phyloP scores from a whole-genome alignment of 2,329 filamentous ascomycete genomes.

The Aspergillus ochraceus region DNA sequence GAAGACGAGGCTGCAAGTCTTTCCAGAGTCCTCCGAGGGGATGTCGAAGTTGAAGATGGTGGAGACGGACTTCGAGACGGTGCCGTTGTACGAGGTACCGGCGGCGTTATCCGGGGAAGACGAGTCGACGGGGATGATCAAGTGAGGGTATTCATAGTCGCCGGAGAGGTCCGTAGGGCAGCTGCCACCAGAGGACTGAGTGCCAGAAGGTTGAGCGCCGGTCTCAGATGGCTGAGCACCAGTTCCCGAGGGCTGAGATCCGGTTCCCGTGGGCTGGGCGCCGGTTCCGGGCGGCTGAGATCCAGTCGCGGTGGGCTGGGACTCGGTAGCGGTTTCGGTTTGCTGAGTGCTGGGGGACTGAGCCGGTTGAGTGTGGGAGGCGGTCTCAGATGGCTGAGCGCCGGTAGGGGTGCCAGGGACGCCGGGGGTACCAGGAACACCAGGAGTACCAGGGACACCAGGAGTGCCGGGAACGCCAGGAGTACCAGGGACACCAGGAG shows the following conservation, averaged over 20 bases:
- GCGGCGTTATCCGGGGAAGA: slow-evolving; percentile 51
- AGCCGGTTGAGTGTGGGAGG: no score
- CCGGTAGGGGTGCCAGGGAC: background rate
- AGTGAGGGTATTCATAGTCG: slow-evolving; percentile 58
- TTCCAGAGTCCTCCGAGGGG: slow-evolving; percentile 52
- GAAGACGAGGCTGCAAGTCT: slow-evolving; percentile 66
- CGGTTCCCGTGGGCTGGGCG: background rate
- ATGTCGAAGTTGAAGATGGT: slow-evolving; percentile 72
- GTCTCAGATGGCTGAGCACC: slow-evolving; percentile 6
- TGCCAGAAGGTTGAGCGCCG: slow-evolving; percentile 10
- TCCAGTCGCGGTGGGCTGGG: background rate
- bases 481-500: background rate
- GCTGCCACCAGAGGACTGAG: slow-evolving; percentile 20
- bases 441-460: no score
- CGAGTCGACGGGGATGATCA: slow-evolving; percentile 63
- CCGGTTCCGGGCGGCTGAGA: slow-evolving; percentile 9
- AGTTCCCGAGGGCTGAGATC: background rate
- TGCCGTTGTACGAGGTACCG: slow-evolving; percentile 58
- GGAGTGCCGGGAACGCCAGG: no score
- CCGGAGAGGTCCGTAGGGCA: slow-evolving; percentile 51
- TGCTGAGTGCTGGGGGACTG: no score
- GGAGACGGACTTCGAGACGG: slow-evolving; percentile 53
- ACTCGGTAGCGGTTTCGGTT: background rate
- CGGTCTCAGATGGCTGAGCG: no score
- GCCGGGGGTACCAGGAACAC: no score